phyloP scores from a whole-genome alignment of 805 yeast species.

The Schizosaccharomyces cryophilus region DNA sequence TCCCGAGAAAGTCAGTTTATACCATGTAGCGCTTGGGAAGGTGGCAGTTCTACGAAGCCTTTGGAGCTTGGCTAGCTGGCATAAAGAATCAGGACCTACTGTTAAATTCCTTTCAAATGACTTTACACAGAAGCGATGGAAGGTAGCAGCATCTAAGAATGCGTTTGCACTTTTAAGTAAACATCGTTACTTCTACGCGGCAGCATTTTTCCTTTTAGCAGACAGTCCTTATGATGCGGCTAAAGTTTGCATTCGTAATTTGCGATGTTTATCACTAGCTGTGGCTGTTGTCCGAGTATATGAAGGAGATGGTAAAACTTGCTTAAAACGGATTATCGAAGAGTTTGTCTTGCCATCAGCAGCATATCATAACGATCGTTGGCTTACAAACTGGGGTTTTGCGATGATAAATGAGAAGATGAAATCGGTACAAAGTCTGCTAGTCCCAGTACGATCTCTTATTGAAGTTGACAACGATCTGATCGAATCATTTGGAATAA shows the following conservation, averaged over 20 bases:
- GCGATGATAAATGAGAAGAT: conserved; percentile 33
- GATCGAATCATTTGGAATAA: background rate
- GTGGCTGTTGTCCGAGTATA: conserved; percentile 58
- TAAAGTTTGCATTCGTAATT: conserved; percentile 41
- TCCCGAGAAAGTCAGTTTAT: conserved; percentile 51
- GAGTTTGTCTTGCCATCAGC: conserved; percentile 31
- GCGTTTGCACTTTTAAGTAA: conserved; percentile 77
- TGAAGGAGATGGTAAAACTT: conserved; percentile 32
- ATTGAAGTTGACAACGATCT: conserved; percentile 2
- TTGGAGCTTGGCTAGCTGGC: conserved; percentile 57
- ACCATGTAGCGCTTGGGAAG: conserved; percentile 54
- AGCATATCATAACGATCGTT: conserved; percentile 38
- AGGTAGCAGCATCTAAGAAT: conserved; percentile 68
- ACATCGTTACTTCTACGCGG: conserved; percentile 70
- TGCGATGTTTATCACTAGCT: conserved; percentile 49
- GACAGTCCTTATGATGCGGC: conserved; percentile 55
- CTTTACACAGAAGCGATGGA: conserved; percentile 55
- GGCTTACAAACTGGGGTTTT: conserved; percentile 62
- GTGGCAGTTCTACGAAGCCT: conserved; percentile 53
- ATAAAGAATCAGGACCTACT: conserved; percentile 67
- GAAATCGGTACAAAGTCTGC: conserved; percentile 24
- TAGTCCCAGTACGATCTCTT: conserved; percentile 4
- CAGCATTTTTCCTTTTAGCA: conserved; percentile 64
- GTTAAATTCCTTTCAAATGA: conserved; percentile 52
- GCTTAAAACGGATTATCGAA: conserved; percentile 25